Evolutionary conservation across 179 eudicot species (phyloP), one percentile per base, ranked within the genome.

Genomic region (Camellia oleifera): DNA sequence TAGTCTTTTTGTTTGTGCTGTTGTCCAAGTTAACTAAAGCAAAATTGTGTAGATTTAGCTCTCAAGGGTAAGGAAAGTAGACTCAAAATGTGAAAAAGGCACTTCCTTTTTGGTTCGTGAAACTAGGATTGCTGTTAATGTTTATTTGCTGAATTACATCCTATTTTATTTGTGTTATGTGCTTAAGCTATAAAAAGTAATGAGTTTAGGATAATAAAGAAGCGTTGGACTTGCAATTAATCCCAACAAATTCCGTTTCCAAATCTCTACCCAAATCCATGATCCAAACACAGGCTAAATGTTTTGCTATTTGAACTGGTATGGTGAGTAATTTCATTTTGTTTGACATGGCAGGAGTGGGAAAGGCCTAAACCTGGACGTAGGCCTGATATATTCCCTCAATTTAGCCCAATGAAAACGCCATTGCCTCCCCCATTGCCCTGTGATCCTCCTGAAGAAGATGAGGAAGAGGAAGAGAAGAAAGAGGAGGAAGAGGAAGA

Each of bases 341-440:
- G 7, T 14, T 58, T 74, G 15, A 17, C 63, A 10, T 81, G 60
- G 76, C 86, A 93, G 97, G 97, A 93, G 75, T 93, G 93, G 93
- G 95, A 93, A 20, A 90, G 93, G 78, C 92, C 93, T 1, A 89
- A 87, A 80, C 97, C 95, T 70, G 93, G 90, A 67, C 84, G 93
- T 65, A 91, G 97, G 83, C 92, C 97, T 17, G 97, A 92, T 74
- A 91, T 92, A 80, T 89, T 93, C 77, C 97, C 97, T 63, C 90
- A 93, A 61, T 93, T 93, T 87, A 91, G 97, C 80, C 97, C 97
- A 1, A 91, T 93, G 97, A 93, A 93, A 83, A 90, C 97, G 76
- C 97, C 97, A 60, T 87, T 93, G 81, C 97, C 97, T 8, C 91
- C 93, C 50, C 95, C 95, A 18, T 68, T 90, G 90, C 95, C 97